Conservation (phyloP, 768 basidiomycete species). For the Xerocomus spinulosus region DNA sequence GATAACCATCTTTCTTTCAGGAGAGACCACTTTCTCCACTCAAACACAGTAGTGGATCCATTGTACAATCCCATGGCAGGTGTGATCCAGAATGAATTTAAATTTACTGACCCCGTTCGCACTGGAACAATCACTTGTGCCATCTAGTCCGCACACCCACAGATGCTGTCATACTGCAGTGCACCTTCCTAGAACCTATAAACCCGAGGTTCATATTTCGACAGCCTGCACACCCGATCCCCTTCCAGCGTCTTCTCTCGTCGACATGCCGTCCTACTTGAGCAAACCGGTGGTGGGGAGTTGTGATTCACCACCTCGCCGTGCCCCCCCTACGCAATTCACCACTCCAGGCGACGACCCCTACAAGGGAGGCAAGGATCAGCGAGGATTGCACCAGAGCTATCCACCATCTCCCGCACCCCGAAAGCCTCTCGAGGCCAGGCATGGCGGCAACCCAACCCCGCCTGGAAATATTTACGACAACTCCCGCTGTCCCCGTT, state of each 20-base stretch:
- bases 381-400: not conserved
- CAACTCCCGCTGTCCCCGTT: conserved; percentile 14
- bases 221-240: too few relatives aligned
- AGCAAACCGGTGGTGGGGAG: not conserved
- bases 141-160: too few relatives aligned
- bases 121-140: not conserved
- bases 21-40: too few relatives aligned
- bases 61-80: not conserved
- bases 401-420: not conserved
- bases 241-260: too few relatives aligned
- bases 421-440: too few relatives aligned
- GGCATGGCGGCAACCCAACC: not conserved
- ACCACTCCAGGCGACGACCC: not conserved
- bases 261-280: conserved; percentile 7
- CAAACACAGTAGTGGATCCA: not conserved
- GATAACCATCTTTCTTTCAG: too few relatives aligned
- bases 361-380: not conserved
- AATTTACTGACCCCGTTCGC: not conserved
- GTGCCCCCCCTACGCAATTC: not conserved
- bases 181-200: conserved; percentile 3
- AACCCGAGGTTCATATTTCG: not conserved
- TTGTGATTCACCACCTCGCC: not conserved
- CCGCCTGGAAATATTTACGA: too few relatives aligned
- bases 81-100: not conserved
- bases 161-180: too few relatives aligned